Conservation (phyloP, 192 early-diverging fungal genomes). For the Umbelopsis vinacea region DNA sequence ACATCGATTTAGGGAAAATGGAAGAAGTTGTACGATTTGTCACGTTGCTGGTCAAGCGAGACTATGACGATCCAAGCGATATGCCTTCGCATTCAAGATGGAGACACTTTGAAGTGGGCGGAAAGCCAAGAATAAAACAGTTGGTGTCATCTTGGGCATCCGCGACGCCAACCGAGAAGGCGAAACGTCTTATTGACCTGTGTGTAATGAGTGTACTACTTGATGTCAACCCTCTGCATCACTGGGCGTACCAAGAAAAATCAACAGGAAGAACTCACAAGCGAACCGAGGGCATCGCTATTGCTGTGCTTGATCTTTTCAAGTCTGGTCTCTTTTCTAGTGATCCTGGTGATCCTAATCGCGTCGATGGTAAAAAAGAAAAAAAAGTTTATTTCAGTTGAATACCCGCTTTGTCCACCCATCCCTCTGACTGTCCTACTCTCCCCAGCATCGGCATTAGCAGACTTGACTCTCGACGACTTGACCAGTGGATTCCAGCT, state of each 20-base stretch:
- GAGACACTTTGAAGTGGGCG: conserved; percentile 80
- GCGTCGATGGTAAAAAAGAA: conserved; percentile 68
- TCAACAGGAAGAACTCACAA: conserved; percentile 50
- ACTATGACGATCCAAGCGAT: conserved; percentile 56
- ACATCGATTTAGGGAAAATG: conserved; percentile 68
- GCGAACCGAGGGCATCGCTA: conserved; percentile 83
- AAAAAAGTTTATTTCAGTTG: background rate
- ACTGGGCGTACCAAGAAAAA: conserved; percentile 74
- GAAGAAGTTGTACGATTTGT: conserved; percentile 72
- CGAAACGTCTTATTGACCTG: conserved; percentile 80
- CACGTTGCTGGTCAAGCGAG: conserved; percentile 40
- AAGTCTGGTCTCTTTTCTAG: conserved; percentile 77
- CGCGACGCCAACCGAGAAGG: conserved; percentile 55
- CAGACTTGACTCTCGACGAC: conserved; percentile 50
- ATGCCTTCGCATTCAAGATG: conserved; percentile 90
- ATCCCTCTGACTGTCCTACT: conserved; percentile 14
- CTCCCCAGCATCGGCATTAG: conserved; percentile 53
- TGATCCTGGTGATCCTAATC: conserved; percentile 59
- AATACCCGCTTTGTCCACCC: background rate
- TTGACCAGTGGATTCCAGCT: conserved; percentile 77
- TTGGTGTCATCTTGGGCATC: conserved; percentile 50
- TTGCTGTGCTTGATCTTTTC: conserved; percentile 87
- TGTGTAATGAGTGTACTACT: conserved; percentile 86
- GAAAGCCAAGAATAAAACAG: conserved; percentile 49
- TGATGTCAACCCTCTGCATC: conserved; percentile 84